Evolutionary conservation across 176 grass and related monocot genomes (phyloP).

Genomic region (Leersia perrieri): DNA sequence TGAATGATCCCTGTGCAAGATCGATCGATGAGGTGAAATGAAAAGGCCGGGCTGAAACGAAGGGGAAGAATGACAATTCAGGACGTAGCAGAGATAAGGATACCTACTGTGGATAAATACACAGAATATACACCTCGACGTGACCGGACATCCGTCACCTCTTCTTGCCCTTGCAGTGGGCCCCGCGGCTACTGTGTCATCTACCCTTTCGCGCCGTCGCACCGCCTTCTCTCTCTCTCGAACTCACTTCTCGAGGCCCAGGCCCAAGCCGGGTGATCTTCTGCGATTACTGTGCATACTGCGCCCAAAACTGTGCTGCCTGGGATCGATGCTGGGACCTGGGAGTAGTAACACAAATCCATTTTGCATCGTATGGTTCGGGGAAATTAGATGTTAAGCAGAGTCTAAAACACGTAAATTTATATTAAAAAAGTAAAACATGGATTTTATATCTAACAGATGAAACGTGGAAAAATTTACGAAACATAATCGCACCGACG

Average conservation of each 20-base stretch:
- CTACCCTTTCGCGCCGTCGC: neutral
- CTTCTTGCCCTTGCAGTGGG: neutral
- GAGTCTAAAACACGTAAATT: too few species aligned
- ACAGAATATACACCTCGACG: conserved; percentile 26
- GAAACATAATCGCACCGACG: too few species aligned
- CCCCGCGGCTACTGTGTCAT: neutral
- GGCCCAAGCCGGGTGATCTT: neutral
- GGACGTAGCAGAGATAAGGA: conserved; percentile 22
- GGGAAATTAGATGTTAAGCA: too few species aligned
- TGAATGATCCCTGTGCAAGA: too few species aligned
- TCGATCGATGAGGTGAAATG: neutral
- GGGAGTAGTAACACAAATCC: too few species aligned
- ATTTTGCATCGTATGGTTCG: too few species aligned
- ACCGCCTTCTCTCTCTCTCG: neutral
- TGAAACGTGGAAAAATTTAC: too few species aligned
- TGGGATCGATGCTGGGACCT: neutral
- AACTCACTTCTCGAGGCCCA: neutral
- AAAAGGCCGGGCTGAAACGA: neutral
- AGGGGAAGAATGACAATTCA: conserved; percentile 35
- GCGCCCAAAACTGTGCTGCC: neutral
- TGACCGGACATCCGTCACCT: conserved; percentile 17
- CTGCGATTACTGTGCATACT: neutral
- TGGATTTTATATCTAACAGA: too few species aligned
- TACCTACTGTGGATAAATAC: conserved; percentile 41
- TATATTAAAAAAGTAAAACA: too few species aligned